Evolutionary conservation across 1,284 basidiomycete genomes (phyloP).

Genomic region (Xerocomus amazonicus): DNA sequence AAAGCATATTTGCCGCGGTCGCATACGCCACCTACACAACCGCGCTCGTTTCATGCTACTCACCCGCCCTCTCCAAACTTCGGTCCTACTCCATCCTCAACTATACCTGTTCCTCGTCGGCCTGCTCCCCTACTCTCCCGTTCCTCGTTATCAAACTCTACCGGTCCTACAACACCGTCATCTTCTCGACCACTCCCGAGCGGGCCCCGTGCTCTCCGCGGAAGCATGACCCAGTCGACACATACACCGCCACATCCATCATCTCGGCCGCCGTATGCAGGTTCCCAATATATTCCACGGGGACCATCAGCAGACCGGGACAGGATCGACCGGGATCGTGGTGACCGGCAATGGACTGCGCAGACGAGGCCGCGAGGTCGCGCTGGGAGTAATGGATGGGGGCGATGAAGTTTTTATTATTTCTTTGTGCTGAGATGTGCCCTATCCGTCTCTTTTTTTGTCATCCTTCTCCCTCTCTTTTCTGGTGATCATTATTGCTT

Average conservation of each 20-base stretch:
- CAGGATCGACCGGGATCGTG: conserved; percentile 38
- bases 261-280: conserved; percentile 22
- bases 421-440: conserved; percentile 12
- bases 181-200: conserved; percentile 43
- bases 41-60: conserved; percentile 40
- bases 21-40: conserved; percentile 45
- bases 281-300: conserved; percentile 32
- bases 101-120: conserved; percentile 24
- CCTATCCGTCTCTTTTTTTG: conserved; percentile 5
- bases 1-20: conserved; percentile 37
- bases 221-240: conserved; percentile 24
- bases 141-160: conserved; percentile 24
- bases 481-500: conserved; percentile 35
- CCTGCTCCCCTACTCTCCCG: conserved; percentile 28
- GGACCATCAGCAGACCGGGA: conserved; percentile 47
- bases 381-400: conserved; percentile 34
- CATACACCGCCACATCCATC: conserved; percentile 24
- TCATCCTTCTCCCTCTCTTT: not conserved
- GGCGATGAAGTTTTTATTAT: conserved; percentile 19
- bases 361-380: conserved; percentile 29
- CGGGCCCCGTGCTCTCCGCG: conserved; percentile 51
- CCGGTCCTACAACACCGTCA: conserved; percentile 22
- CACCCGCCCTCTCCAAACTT: conserved; percentile 26
- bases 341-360: conserved; percentile 27
- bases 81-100: conserved; percentile 22